Conservation (phyloP, 2,329 filamentous ascomycete genomes). For the Talaromyces sp. region DNA sequence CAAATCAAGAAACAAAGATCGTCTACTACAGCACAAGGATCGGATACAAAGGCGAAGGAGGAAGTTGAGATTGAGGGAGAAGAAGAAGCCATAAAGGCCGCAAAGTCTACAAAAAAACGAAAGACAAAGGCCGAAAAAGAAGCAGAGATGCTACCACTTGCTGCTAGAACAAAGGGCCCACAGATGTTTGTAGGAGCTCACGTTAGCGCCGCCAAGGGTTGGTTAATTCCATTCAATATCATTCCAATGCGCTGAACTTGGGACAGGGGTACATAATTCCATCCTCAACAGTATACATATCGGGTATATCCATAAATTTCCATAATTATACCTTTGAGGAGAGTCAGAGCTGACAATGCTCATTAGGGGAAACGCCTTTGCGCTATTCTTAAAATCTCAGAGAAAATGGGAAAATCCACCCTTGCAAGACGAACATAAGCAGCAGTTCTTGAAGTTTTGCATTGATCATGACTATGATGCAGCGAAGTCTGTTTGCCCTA, state of each 20-base stretch:
- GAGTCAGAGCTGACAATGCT: background rate
- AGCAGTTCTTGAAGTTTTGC: conserved; percentile 67
- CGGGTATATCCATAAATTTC: conserved; percentile 44
- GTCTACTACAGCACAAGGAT: background rate
- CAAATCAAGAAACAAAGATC: background rate
- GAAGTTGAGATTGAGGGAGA: conserved; percentile 20
- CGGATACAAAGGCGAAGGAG: conserved; percentile 17
- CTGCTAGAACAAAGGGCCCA: conserved; percentile 64
- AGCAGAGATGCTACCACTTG: conserved; percentile 59
- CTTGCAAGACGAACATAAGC: conserved; percentile 63
- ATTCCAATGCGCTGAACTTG: conserved; percentile 3
- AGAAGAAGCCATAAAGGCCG: conserved; percentile 20
- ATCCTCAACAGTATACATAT: conserved; percentile 74
- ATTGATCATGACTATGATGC: conserved; percentile 68
- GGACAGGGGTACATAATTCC: conserved; percentile 78
- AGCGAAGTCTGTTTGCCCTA: conserved; percentile 42
- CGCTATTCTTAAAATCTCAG: conserved; percentile 93
- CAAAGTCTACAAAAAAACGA: conserved; percentile 36
- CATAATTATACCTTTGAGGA: too few species aligned
- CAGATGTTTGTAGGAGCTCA: conserved; percentile 90
- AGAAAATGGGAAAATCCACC: conserved; percentile 88
- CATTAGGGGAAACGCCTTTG: conserved; percentile 78
- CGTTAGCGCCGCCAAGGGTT: conserved; percentile 83
- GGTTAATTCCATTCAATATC: conserved; percentile 23
- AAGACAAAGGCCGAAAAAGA: conserved; percentile 57